Conservation (phyloP, 2,329 filamentous ascomycete genomes). For the Niveomyces coronatus region DNA sequence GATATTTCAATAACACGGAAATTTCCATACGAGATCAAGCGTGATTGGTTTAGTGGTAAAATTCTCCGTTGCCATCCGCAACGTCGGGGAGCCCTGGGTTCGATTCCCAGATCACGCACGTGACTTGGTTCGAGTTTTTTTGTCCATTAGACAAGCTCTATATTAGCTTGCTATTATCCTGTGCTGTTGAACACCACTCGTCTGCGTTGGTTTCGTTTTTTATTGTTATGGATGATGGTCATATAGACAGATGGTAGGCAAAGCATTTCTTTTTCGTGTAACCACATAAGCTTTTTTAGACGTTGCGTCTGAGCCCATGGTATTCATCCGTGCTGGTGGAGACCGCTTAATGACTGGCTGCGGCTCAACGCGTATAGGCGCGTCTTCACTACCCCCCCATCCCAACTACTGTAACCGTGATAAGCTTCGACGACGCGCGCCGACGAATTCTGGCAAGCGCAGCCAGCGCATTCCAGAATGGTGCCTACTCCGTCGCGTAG, state of each 20-base stretch:
- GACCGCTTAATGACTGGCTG: slow-evolving; percentile 1
- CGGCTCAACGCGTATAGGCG: slow-evolving; percentile 5
- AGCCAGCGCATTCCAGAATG: slow-evolving; percentile 15
- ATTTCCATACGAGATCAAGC: slow-evolving; percentile 10
- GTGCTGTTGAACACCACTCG: neutral
- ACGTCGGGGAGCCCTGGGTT: slow-evolving; percentile 24
- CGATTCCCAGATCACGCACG: slow-evolving; percentile 24
- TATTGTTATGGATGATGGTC: too few relatives aligned
- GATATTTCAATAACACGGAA: neutral
- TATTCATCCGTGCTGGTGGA: slow-evolving; percentile 5
- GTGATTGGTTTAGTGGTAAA: slow-evolving; percentile 27
- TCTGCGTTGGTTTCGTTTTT: too few relatives aligned
- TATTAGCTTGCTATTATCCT: neutral
- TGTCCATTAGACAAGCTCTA: too few relatives aligned
- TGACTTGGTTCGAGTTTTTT: slow-evolving; percentile 11
- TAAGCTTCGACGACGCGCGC: neutral
- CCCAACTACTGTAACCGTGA: neutral
- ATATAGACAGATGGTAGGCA: too few relatives aligned
- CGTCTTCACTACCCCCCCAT: slow-evolving; percentile 3
- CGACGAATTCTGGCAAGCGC: neutral
- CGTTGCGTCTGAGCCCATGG: too few relatives aligned
- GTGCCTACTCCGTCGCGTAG: slow-evolving; percentile 24
- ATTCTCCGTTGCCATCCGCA: slow-evolving; percentile 24
- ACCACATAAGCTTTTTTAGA: too few relatives aligned
- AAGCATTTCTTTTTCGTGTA: too few relatives aligned